Evolutionary conservation across 2,329 filamentous ascomycete species (phyloP).

Genomic region (Domatiomyces globalis): DNA sequence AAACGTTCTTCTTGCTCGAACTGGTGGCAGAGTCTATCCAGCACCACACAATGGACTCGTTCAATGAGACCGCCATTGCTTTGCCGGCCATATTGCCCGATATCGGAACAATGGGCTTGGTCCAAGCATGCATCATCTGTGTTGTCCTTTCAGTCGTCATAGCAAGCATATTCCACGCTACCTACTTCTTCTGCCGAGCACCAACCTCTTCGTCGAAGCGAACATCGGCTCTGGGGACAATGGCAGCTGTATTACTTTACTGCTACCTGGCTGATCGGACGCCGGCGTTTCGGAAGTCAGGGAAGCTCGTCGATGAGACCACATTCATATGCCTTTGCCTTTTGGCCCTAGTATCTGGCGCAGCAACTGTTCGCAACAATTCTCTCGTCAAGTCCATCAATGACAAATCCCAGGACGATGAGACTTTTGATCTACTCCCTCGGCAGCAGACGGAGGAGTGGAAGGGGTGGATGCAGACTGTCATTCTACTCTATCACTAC

Average conservation of each 20-base stretch:
- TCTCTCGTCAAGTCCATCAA: neutral
- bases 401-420: neutral
- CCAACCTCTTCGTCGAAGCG: neutral
- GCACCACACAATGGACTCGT: neutral
- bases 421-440: conserved; percentile 29
- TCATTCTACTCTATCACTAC: conserved; percentile 45
- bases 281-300: conserved; percentile 38
- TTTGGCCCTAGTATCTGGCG: conserved; percentile 15
- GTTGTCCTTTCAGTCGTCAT: neutral
- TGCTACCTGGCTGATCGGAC: conserved; percentile 44
- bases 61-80: neutral
- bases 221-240: neutral
- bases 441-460: conserved; percentile 49
- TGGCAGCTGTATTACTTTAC: conserved; percentile 24
- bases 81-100: neutral
- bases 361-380: conserved; percentile 1
- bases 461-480: conserved; percentile 51
- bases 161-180: neutral
- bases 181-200: neutral
- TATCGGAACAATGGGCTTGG: neutral
- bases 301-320: conserved; percentile 27
- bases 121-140: neutral
- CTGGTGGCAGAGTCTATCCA: neutral
- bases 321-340: conserved; percentile 14
- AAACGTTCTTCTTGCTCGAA: neutral